Evolutionary conservation across 1,284 basidiomycete species (phyloP).

Genomic region (Wallemia hederae): DNA sequence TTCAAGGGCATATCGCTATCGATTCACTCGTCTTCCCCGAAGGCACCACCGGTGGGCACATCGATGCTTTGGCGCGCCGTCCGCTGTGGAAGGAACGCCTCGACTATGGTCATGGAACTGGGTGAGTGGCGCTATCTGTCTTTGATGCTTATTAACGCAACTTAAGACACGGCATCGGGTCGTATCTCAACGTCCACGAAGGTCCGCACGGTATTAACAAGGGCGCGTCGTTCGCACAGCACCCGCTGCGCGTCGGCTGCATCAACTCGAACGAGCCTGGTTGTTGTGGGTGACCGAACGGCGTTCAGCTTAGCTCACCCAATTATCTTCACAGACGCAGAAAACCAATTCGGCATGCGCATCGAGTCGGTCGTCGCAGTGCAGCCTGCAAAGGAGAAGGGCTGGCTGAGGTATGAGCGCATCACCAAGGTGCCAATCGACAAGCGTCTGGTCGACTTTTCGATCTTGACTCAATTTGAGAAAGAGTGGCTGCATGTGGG

Average conservation of each 20-base stretch:
- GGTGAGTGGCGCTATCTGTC: neutral
- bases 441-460: conserved; percentile 41
- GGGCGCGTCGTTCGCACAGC: conserved; percentile 29
- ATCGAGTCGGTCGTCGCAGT: conserved; percentile 73
- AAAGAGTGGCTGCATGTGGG: conserved; percentile 32
- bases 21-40: conserved; percentile 60
- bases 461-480: conserved; percentile 36
- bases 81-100: conserved; percentile 75
- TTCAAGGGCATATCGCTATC: conserved; percentile 84
- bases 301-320: neutral
- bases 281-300: neutral
- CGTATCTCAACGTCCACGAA: conserved; percentile 80
- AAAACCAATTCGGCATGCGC: conserved; percentile 71
- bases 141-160: no score
- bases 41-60: conserved; percentile 47
- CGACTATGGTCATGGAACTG: conserved; percentile 20
- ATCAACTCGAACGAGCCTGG: conserved; percentile 41
- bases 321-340: conserved; percentile 18
- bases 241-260: conserved; percentile 50
- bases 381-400: conserved; percentile 33
- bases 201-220: conserved; percentile 68
- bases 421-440: conserved; percentile 76
- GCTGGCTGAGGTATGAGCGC: conserved; percentile 55
- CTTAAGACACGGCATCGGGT: conserved; percentile 70
- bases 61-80: conserved; percentile 58